phyloP scores from a whole-genome alignment of 306 rosid species.

The Cucurbita argyrosperma region DNA sequence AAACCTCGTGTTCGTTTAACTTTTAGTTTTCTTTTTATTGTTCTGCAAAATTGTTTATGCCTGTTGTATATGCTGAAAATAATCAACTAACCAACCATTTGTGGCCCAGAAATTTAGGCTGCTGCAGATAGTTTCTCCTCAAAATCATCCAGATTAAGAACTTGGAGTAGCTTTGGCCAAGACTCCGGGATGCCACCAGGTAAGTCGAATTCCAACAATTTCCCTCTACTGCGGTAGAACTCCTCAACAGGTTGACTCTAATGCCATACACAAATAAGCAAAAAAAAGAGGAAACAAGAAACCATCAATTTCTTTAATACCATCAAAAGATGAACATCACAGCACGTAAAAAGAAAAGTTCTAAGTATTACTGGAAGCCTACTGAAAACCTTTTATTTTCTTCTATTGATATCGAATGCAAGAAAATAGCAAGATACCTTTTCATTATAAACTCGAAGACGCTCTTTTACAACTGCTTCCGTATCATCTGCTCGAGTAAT shows the following conservation, averaged over 20 bases:
- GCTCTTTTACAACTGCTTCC: constrained; percentile 60
- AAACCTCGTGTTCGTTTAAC: constrained; percentile 11
- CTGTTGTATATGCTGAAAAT: constrained; percentile 40
- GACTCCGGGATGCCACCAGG: constrained; percentile 97
- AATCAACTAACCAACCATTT: constrained; percentile 22
- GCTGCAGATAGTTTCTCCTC: constrained; percentile 65
- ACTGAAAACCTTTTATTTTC: not conserved
- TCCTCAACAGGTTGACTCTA: constrained; percentile 88
- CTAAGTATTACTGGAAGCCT: not conserved
- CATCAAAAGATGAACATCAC: not conserved
- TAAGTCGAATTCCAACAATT: constrained; percentile 79
- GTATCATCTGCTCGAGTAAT: constrained; percentile 73
- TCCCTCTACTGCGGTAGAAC: constrained; percentile 56
- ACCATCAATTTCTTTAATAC: not conserved
- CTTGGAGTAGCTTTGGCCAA: constrained; percentile 88
- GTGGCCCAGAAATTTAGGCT: constrained; percentile 30
- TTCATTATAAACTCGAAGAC: constrained; percentile 66
- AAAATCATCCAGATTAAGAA: constrained; percentile 67
- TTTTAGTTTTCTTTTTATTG: constrained; percentile 7
- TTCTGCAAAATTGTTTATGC: constrained; percentile 35
- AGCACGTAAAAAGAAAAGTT: not conserved
- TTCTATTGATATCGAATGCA: not conserved
- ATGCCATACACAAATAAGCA: not conserved
- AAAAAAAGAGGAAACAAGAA: not conserved
- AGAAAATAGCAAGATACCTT: constrained; percentile 33